Conservation (phyloP, 352 stramenopile species). For the Discostella stelligera region DNA sequence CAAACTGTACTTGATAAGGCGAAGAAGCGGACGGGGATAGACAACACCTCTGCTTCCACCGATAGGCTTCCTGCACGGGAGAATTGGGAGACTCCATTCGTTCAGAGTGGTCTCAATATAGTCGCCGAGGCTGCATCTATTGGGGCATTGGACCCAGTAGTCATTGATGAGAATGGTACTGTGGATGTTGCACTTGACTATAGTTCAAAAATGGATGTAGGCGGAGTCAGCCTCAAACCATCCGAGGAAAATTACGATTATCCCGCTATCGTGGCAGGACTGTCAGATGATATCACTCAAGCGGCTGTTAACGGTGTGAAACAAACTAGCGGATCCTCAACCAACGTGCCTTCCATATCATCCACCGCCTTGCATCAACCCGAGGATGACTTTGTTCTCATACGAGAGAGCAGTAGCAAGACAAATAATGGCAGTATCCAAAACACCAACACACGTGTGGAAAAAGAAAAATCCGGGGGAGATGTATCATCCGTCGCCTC, state of each 20-base stretch:
- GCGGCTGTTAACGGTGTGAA: slow-evolving; percentile 13
- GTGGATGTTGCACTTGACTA: slow-evolving; percentile 17
- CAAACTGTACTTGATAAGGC: slow-evolving; percentile 66
- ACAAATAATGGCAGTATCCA: background rate
- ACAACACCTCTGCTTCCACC: slow-evolving; percentile 42
- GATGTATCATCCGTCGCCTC: slow-evolving; percentile 47
- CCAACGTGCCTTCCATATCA: slow-evolving; percentile 11
- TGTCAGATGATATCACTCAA: slow-evolving; percentile 13
- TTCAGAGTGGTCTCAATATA: slow-evolving; percentile 32
- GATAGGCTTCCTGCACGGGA: background rate
- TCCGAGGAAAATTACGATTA: slow-evolving; percentile 17
- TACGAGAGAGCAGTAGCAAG: background rate
- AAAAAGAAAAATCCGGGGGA: slow-evolving; percentile 51
- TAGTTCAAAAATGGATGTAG: background rate
- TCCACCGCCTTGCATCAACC: background rate
- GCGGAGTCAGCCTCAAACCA: background rate
- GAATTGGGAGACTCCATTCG: slow-evolving; percentile 1
- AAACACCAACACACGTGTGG: slow-evolving; percentile 32
- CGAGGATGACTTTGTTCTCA: slow-evolving; percentile 36
- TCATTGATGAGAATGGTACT: slow-evolving; percentile 22
- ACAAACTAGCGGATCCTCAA: background rate
- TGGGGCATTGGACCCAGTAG: slow-evolving; percentile 35
- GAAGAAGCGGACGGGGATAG: slow-evolving; percentile 67
- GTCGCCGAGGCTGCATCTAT: slow-evolving; percentile 65
- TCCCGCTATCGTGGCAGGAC: slow-evolving; percentile 1